Conservation (phyloP, 306 rosid genomes). For the Hippophae gyantsensis region DNA sequence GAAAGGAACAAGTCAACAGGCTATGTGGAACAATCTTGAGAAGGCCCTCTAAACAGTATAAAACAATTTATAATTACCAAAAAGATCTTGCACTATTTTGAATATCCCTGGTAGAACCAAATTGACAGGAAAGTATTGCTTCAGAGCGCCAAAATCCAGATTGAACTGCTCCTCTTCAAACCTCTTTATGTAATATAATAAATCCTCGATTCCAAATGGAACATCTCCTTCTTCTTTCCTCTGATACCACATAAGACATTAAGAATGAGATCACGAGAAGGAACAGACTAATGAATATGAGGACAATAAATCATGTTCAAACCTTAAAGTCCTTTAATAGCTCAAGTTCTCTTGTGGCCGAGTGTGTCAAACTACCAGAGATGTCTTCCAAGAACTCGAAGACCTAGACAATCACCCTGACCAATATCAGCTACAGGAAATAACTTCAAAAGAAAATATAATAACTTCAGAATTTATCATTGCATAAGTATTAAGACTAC, state of each 20-base stretch:
- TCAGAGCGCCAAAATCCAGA: conserved; percentile 68
- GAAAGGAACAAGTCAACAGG: conserved; percentile 8
- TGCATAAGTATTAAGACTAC: not conserved
- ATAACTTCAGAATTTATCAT: not conserved
- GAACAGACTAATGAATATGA: conserved; percentile 16
- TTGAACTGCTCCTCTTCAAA: conserved; percentile 58
- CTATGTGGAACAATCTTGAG: not conserved
- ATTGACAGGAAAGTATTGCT: conserved; percentile 82
- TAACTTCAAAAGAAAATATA: not conserved
- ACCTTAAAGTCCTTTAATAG: conserved; percentile 76
- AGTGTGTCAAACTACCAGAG: conserved; percentile 52
- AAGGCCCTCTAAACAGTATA: not conserved
- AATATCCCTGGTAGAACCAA: conserved; percentile 86
- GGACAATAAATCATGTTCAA: conserved; percentile 4
- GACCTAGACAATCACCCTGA: conserved; percentile 40
- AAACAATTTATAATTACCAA: conserved; percentile 42
- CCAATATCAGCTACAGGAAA: conserved; percentile 13
- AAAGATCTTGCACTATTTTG: conserved; percentile 81
- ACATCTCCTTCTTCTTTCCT: conserved; percentile 80
- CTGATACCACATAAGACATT: conserved; percentile 41
- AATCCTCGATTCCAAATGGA: conserved; percentile 85
- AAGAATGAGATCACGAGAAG: conserved; percentile 17
- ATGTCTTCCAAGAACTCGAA: conserved; percentile 85
- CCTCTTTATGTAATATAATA: conserved; percentile 63
- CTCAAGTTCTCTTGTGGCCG: conserved; percentile 65